Percentiles rank a stretch among this genome's conserved stretches.
These are phyloP conservation scores for Clonostachys rhizophaga DNA, from an alignment of 2,329 filamentous ascomycete genomes.

Conservation along the genomic window DNA sequence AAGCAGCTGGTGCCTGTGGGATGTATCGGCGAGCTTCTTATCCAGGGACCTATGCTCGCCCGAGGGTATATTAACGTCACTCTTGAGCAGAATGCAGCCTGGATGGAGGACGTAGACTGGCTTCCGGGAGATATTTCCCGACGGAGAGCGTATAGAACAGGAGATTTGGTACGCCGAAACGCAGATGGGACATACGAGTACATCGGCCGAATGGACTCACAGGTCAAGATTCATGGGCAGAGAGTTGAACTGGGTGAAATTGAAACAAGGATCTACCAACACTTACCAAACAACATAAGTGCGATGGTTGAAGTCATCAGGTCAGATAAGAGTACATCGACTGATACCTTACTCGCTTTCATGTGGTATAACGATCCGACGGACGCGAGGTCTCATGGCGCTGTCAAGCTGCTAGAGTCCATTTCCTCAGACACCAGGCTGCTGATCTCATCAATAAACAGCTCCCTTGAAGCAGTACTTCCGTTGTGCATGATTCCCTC, in stretches of 20 bases:
- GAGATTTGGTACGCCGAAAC: neutral
- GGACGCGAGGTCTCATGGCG: too few relatives aligned
- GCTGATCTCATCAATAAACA: conserved; percentile 3
- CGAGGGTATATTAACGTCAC: conserved; percentile 19
- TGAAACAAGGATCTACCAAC: neutral
- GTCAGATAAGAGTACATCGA: conserved; percentile 1
- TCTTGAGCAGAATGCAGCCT: neutral
- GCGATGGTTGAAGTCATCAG: conserved; percentile 4
- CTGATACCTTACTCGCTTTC: conserved; percentile 4
- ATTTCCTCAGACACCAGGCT: neutral
- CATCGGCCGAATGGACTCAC: neutral
- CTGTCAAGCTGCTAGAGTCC: neutral
- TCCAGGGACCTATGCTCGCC: conserved; percentile 46
- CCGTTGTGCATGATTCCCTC: conserved; percentile 7
- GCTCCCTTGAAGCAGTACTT: neutral
- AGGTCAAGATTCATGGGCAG: neutral
- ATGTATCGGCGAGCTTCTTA: conserved; percentile 31
- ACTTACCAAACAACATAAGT: conserved; percentile 1
- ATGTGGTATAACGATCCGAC: neutral
- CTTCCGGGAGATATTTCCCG: neutral
- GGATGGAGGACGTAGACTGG: neutral
- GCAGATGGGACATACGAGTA: neutral
- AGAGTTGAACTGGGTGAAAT: neutral
- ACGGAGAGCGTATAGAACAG: neutral
- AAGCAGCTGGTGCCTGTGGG: conserved; percentile 7